Evolutionary conservation across 306 rosid genomes (phyloP), one percentile per base, ranked within the genome.

Genomic region (Senna siamea): DNA sequence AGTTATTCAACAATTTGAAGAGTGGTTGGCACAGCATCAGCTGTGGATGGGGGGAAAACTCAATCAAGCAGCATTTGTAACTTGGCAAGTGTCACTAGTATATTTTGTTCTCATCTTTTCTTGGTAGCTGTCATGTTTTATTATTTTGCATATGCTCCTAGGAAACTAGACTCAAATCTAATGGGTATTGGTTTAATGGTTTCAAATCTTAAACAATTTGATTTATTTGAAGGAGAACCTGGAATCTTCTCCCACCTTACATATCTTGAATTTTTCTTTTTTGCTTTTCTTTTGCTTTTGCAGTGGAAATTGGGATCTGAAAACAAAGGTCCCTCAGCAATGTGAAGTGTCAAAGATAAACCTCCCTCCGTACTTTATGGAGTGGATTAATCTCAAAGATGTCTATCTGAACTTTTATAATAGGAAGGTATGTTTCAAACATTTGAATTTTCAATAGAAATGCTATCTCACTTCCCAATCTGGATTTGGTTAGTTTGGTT

Each of bases 261-360:
- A 17, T 58, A 5, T 23, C 28, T 28, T 15, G 60, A 62, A 48
- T 71, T 73, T 58, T 55, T 67, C 72, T 75, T 55, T 69, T 40
- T 9, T 50, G 14, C 35, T 55, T 44, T 53, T 74, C 58, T 74
- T 58, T 20, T 35, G 10, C 56, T 77, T 73, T 69, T 69, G 78
- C 68, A 91, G 97, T 81, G 98, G 98, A 84, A 93, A 93, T 84
- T 93, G 97, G 98, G 98, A 93, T 87, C 73, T 93, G 83, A 91
- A 93, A 82, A 93, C 97, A 72, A 92, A 93, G 88, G 85, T 91
- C 75, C 97, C 93, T 78, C 89, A 86, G 84, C 98, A 93, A 76
- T 93, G 98, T 85, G 87, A 83, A 68, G 96, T 91, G 69, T 88
- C 94, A 23, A 86, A 83, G 72, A 70, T 85, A 72, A 82, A 87